Percentiles rank a stretch among this genome's conserved stretches.
Evolutionary conservation across 495 filamentous ascomycete genomes (phyloP).

Genomic region (Letharia lupina): DNA sequence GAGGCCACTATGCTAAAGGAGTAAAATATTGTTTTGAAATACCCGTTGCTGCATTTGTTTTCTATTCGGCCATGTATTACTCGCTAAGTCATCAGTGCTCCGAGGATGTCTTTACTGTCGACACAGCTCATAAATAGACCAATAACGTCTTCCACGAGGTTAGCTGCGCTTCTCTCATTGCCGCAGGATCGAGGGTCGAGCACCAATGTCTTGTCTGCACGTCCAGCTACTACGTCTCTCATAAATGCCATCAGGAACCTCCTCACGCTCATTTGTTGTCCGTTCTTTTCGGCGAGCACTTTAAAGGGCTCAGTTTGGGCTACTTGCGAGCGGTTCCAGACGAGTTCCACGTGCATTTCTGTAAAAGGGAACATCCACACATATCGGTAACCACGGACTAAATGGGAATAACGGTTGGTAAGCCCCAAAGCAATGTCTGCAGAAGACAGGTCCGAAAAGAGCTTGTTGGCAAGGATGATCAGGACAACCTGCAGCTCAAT

Average conservation of each 20-base stretch:
- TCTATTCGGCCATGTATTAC: neutral
- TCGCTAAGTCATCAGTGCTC: neutral
- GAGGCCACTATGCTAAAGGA: neutral
- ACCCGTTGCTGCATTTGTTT: neutral
- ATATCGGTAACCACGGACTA: neutral
- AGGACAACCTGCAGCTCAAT: neutral
- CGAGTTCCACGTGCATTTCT: neutral
- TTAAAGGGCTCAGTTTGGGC: neutral
- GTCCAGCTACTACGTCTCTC: neutral
- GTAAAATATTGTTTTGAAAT: neutral
- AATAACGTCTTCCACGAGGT: neutral
- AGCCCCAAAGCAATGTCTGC: neutral
- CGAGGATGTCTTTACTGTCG: neutral
- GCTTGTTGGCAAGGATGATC: neutral
- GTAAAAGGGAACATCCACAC: neutral
- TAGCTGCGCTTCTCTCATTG: neutral
- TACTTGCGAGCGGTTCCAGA: neutral
- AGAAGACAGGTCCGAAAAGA: neutral
- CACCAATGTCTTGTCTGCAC: neutral
- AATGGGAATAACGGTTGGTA: too few species aligned
- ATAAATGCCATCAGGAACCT: neutral
- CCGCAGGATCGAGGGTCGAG: neutral
- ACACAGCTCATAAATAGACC: neutral
- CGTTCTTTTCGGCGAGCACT: neutral
- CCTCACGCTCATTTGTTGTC: neutral